Conservation (phyloP, 23 red algal species). For the Cyanidioschyzon merolae region DNA sequence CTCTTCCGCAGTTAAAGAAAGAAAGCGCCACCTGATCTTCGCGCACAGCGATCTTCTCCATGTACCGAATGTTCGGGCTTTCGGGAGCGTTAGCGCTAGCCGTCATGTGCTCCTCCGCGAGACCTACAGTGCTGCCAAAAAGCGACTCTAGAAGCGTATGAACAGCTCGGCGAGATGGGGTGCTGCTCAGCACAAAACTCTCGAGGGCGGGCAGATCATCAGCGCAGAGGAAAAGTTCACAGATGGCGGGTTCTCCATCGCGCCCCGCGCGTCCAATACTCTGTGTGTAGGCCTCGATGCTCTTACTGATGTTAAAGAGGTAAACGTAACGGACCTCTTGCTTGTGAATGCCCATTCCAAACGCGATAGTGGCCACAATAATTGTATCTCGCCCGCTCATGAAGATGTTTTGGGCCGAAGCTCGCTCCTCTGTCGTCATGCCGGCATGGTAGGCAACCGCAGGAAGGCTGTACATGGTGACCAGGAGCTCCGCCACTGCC, state of each 20-base stretch:
- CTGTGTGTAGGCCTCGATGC: conserved; percentile 69
- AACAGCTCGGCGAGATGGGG: background rate
- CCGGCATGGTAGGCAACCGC: conserved; percentile 71
- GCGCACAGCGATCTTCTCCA: background rate
- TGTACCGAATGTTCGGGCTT: background rate
- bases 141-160: background rate
- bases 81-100: background rate
- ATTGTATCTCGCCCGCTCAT: conserved; percentile 26
- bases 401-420: conserved; percentile 42
- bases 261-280: conserved; percentile 79
- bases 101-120: background rate
- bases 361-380: conserved; percentile 67
- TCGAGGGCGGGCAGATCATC: background rate
- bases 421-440: conserved; percentile 54
- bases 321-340: conserved; percentile 66
- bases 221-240: conserved; percentile 25
- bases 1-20: background rate
- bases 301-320: conserved; percentile 60
- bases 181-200: background rate
- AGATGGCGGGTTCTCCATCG: conserved; percentile 54
- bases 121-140: no score
- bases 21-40: background rate
- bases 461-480: background rate
- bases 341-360: conserved; percentile 73
- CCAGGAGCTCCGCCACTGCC: background rate